These are phyloP conservation scores for Chalciporus chontae DNA, from an alignment of 768 basidiomycete genomes.

Conservation along the genomic window DNA sequence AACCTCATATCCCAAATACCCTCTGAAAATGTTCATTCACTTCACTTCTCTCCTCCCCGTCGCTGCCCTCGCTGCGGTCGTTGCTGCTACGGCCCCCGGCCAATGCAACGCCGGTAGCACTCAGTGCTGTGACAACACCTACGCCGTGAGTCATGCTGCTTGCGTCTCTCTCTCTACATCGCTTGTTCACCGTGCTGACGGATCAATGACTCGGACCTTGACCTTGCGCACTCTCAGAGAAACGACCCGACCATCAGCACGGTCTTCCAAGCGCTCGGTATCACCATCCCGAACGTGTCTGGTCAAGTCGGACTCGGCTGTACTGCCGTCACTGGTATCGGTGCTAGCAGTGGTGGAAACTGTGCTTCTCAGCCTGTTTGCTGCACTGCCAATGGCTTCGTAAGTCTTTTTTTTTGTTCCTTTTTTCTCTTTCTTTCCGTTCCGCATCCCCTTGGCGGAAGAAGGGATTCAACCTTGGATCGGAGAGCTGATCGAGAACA, in stretches of 20 bases:
- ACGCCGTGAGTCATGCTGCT: no score
- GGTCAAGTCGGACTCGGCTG: conserved; percentile 23
- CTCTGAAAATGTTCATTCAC: neutral
- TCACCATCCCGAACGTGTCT: conserved; percentile 16
- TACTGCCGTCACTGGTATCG: conserved; percentile 21
- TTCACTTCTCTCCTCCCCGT: neutral
- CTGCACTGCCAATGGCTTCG: neutral
- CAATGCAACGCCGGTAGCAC: conserved; percentile 27
- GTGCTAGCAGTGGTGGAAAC: conserved; percentile 13
- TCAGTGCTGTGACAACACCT: conserved; percentile 27
- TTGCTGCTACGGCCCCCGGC: neutral
- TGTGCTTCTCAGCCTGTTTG: conserved; percentile 3
- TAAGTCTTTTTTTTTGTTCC: neutral
- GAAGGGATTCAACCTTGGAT: no score
- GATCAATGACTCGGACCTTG: no score
- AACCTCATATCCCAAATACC: no score
- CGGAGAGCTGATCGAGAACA: no score
- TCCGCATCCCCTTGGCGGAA: no score
- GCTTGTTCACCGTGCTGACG: no score
- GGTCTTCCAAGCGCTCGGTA: conserved; percentile 14
- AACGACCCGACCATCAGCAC: conserved; percentile 3
- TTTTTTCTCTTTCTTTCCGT: no score
- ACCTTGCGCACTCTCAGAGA: conserved; percentile 3
- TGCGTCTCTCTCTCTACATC: no score
- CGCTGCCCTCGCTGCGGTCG: neutral